Evolutionary conservation across 2,329 filamentous ascomycete genomes (phyloP), one percentile per base, ranked within the genome.

Genomic region (Colletotrichum horii): DNA sequence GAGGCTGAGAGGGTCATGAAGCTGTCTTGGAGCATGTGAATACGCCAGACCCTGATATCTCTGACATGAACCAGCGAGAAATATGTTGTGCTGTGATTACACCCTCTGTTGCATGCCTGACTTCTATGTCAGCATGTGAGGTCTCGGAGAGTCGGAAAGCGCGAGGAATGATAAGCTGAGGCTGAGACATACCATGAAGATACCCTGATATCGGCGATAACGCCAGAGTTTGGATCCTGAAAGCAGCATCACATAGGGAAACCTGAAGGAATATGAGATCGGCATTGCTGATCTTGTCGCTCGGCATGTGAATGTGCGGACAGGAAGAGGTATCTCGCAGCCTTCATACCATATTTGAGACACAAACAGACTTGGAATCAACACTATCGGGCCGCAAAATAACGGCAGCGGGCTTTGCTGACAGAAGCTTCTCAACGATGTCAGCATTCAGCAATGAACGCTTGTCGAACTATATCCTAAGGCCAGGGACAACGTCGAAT

Each of bases 311-410:
- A 48, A n/a, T 4, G 1, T 48, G 2, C 4, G 2, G 19, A 2
- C 8, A 43, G 19, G 0, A n/a, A 12, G 8, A 12, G 2, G 5
- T 2, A 1, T 15, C n/a, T n/a, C 3, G 3, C 43, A 1, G 43
- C 5, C 3, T 48, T 14, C 43, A 4, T 48, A 2, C n/a, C 3
- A 14, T 48, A 4, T 22, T 6, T 48, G 6, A 48, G 43, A 48
- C 43, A 7, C 43, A n/a, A 48, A 22, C 1, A 48, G 14, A 11
- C 3, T 22, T 0, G n/a, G 1, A 4, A 14, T 14, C n/a, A 14
- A 22, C 19, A 4, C 43, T n/a, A 48, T 48, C 19, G 11, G 43
- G 43, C 43, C 43, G 43, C 43, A 48, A 8, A 48, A 22, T 4
- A 14, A 48, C 43, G n/a, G 43, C 43, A 22, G n/a, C n/a, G 11